Conservation (phyloP, 2,329 filamentous ascomycete genomes). For the Corniculantispora saksenae region DNA sequence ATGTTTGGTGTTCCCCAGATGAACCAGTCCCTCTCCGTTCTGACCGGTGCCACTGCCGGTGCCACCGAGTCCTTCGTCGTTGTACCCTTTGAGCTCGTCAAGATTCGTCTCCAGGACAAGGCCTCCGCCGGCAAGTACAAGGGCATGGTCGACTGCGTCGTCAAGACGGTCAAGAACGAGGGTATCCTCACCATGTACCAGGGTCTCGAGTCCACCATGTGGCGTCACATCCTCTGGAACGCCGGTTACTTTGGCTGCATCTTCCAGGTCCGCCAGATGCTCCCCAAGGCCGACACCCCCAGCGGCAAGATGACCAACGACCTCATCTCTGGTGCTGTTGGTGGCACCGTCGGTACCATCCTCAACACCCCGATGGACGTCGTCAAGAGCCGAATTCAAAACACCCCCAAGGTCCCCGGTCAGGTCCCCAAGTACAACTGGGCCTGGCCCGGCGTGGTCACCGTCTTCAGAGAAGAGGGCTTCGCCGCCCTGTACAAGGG, state of each 20-base stretch:
- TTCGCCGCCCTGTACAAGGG: slow-evolving; percentile 94
- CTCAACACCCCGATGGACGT: slow-evolving; percentile 96
- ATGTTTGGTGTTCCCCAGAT: slow-evolving; percentile 83
- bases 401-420: slow-evolving; percentile 81
- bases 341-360: slow-evolving; percentile 85
- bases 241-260: slow-evolving; percentile 97
- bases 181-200: slow-evolving; percentile 91
- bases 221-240: slow-evolving; percentile 91
- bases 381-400: slow-evolving; percentile 97
- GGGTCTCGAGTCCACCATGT: slow-evolving; percentile 93
- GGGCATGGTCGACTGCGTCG: slow-evolving; percentile 76
- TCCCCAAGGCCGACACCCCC: slow-evolving; percentile 83
- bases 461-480: slow-evolving; percentile 90
- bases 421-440: slow-evolving; percentile 94
- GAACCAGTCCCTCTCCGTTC: slow-evolving; percentile 86
- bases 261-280: slow-evolving; percentile 86
- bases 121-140: slow-evolving; percentile 86
- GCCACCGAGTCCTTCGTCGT: slow-evolving; percentile 96
- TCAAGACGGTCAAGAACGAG: slow-evolving; percentile 81
- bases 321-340: slow-evolving; percentile 79
- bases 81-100: slow-evolving; percentile 96
- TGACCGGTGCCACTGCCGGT: slow-evolving; percentile 92
- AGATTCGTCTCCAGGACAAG: slow-evolving; percentile 96
- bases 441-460: slow-evolving; percentile 85
- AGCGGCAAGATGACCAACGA: slow-evolving; percentile 81